A percentile compares a stretch with the other conserved stretches of the same genome.
Evolutionary conservation across 495 filamentous ascomycete genomes (phyloP).

Genomic region (Tricharina praecox): DNA sequence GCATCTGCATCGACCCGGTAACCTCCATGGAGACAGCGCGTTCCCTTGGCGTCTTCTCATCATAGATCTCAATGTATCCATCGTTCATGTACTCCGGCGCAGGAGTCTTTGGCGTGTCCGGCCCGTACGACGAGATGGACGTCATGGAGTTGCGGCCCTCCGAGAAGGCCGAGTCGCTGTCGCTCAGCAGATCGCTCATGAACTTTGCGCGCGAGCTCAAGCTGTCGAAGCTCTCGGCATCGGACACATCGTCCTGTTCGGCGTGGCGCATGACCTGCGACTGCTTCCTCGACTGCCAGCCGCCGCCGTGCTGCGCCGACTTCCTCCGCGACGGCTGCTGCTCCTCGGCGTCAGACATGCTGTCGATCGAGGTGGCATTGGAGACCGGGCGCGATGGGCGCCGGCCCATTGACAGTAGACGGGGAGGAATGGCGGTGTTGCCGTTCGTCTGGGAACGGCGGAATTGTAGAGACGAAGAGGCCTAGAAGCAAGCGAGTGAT

Average conservation of each 20-base stretch:
- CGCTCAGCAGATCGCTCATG: conserved; percentile 25
- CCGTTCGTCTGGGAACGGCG: neutral
- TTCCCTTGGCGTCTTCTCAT: conserved; percentile 15
- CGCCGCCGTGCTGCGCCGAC: conserved; percentile 15
- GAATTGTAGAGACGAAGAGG: conserved; percentile 1
- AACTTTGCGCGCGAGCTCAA: conserved; percentile 22
- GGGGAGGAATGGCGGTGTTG: neutral
- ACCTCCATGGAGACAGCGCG: conserved; percentile 30
- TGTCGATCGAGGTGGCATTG: conserved; percentile 25
- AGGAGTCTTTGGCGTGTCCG: conserved; percentile 46
- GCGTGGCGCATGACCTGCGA: conserved; percentile 18
- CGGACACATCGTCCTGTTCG: conserved; percentile 16
- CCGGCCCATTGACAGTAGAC: neutral
- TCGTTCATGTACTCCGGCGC: conserved; percentile 20
- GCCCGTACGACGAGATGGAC: conserved; percentile 51
- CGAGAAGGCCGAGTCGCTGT: conserved; percentile 24
- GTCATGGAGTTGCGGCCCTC: conserved; percentile 19
- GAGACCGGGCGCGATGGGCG: conserved; percentile 15
- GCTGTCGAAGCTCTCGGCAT: conserved; percentile 26
- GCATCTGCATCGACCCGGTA: conserved; percentile 28
- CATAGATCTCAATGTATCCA: conserved; percentile 17
- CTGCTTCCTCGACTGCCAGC: conserved; percentile 23
- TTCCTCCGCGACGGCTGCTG: no score
- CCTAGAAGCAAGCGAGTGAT: no score
- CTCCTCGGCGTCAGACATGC: conserved; percentile 17